Conservation (phyloP, 495 filamentous ascomycete genomes). For the Penicillium cosmopolitanum region DNA sequence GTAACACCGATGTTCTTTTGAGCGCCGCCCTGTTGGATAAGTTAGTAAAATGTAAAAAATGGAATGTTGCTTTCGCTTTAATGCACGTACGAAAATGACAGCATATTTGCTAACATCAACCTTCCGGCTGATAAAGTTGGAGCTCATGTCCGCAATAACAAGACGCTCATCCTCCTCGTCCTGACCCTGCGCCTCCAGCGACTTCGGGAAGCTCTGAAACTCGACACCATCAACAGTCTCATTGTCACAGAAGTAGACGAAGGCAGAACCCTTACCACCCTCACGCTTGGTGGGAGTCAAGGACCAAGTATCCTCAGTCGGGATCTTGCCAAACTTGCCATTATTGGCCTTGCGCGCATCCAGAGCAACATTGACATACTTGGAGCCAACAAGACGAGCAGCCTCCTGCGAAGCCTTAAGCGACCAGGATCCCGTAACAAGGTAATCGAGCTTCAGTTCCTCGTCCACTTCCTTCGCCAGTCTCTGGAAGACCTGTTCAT, state of each 20-base stretch:
- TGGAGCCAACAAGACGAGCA: slow-evolving; percentile 69
- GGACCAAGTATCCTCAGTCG: slow-evolving; percentile 74
- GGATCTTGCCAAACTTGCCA: slow-evolving; percentile 89
- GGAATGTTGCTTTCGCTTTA: too few species aligned
- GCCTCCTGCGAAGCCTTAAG: slow-evolving; percentile 91
- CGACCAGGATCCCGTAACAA: slow-evolving; percentile 91
- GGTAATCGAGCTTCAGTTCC: slow-evolving; percentile 80
- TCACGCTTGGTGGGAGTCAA: slow-evolving; percentile 62
- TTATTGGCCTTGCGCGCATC: slow-evolving; percentile 70
- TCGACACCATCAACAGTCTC: slow-evolving; percentile 89
- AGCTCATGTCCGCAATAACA: slow-evolving; percentile 85
- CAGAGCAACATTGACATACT: slow-evolving; percentile 77
- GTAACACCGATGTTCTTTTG: slow-evolving; percentile 91
- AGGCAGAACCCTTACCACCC: slow-evolving; percentile 60
- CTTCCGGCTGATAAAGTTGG: slow-evolving; percentile 62
- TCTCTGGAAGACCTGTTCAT: slow-evolving; percentile 57
- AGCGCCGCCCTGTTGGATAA: slow-evolving; percentile 57
- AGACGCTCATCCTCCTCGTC: slow-evolving; percentile 62
- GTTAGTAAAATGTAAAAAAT: slow-evolving; percentile 7
- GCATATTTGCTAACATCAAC: slow-evolving; percentile 75
- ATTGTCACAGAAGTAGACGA: slow-evolving; percentile 92
- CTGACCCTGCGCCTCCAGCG: slow-evolving; percentile 54
- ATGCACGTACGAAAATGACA: slow-evolving; percentile 38
- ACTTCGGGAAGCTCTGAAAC: slow-evolving; percentile 74
- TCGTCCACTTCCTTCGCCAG: slow-evolving; percentile 65